A percentile compares a stretch with the other conserved stretches of the same genome.
Conservation (phyloP, 805 yeast species). For the Metschnikowia santaceciliae region DNA sequence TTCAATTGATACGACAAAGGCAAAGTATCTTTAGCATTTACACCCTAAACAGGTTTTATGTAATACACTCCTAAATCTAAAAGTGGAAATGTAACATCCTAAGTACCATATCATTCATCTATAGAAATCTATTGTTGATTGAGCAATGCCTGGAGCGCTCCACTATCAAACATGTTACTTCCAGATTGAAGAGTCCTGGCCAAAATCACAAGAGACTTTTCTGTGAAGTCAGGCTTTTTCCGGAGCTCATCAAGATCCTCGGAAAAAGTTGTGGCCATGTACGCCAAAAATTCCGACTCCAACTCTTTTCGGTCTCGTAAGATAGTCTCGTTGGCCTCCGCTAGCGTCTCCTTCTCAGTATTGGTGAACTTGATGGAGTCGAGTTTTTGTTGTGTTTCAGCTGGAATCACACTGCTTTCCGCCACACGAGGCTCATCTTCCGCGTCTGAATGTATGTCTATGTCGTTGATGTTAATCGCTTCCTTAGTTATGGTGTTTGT, state of each 20-base stretch:
- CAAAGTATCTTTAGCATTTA: no score
- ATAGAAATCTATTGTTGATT: background rate
- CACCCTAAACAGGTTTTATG: no score
- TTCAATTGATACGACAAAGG: no score
- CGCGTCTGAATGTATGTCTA: conserved; percentile 27
- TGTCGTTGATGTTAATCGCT: conserved; percentile 29
- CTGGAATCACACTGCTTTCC: conserved; percentile 14
- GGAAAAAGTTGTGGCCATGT: conserved; percentile 57
- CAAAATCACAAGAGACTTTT: conserved; percentile 51
- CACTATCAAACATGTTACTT: conserved; percentile 55
- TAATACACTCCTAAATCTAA: no score
- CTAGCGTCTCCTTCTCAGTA: conserved; percentile 15
- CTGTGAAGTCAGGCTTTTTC: conserved; percentile 58
- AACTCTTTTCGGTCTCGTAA: conserved; percentile 33
- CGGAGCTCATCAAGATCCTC: conserved; percentile 60
- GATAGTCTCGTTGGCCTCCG: conserved; percentile 22
- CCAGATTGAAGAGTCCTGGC: conserved; percentile 59
- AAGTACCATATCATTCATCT: no score
- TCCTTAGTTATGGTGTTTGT: conserved; percentile 16
- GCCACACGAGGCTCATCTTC: conserved; percentile 5
- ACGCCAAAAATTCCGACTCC: conserved; percentile 47
- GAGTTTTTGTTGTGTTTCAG: conserved; percentile 17
- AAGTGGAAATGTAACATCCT: no score
- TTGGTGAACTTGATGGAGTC: conserved; percentile 24
- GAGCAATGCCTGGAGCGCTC: conserved; percentile 32